Conservation (phyloP, 495 filamentous ascomycete species). For the Clavariopsis aquatica region DNA sequence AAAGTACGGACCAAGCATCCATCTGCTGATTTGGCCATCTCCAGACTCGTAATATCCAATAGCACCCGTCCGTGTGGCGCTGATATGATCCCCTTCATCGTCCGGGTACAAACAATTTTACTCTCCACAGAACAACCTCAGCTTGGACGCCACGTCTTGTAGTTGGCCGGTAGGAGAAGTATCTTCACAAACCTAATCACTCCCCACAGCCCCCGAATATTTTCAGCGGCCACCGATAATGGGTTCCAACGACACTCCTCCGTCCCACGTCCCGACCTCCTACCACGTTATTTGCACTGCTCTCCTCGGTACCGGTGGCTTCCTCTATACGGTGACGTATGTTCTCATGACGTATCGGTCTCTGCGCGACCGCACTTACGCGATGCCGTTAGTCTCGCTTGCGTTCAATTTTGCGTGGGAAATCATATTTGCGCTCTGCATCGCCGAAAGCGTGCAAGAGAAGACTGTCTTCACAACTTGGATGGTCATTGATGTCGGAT, state of each 20-base stretch:
- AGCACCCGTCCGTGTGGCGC: too few species aligned
- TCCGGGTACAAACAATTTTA: too few species aligned
- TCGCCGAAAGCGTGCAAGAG: slow-evolving; percentile 47
- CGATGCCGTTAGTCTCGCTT: slow-evolving; percentile 51
- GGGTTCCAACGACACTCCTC: slow-evolving; percentile 48
- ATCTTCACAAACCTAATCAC: not conserved
- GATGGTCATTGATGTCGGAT: slow-evolving; percentile 48
- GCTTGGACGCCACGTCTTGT: too few species aligned
- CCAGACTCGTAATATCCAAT: too few species aligned
- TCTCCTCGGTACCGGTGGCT: slow-evolving; percentile 46
- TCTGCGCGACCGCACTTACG: slow-evolving; percentile 47
- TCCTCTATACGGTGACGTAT: slow-evolving; percentile 49
- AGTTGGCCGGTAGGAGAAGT: too few species aligned
- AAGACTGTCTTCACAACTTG: slow-evolving; percentile 47
- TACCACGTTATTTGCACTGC: slow-evolving; percentile 43
- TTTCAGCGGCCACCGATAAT: slow-evolving; percentile 33
- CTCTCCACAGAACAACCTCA: too few species aligned
- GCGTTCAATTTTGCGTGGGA: slow-evolving; percentile 53
- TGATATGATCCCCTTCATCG: too few species aligned
- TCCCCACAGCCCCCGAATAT: not conserved
- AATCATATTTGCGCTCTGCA: slow-evolving; percentile 47
- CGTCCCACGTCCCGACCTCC: slow-evolving; percentile 44
- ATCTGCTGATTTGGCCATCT: too few species aligned
- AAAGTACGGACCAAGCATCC: too few species aligned
- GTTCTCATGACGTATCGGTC: slow-evolving; percentile 48